Base-by-base conservation (phyloP, 2,329 filamentous ascomycete genomes). In the Hymenoscyphus scutula region DNA sequence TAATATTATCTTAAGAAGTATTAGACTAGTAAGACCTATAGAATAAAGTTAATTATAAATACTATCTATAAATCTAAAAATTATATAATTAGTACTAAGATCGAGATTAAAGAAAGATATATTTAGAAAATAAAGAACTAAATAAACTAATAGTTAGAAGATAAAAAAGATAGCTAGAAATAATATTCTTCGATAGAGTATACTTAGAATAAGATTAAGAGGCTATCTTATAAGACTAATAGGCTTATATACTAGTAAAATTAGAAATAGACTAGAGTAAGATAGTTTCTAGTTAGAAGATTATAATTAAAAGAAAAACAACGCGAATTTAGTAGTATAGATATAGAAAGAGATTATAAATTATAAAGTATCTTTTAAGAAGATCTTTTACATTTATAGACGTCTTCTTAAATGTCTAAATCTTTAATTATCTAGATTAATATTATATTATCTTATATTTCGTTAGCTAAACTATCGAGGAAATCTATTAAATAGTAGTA, bases 1-100 rank as follows among this genome's bases (percentile, higher is more conserved):
- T 86, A 93, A 77, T 92, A 96, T 75, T 98, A 94, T 83, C 89
- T 90, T 77, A 92, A 92, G 78, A 94, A 97, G 77, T 95, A 96
- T 80, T 90, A 93, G 68, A 96, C 91, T 69, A 94, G 94, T 72
- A 93, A 98, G 82, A 97, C 94, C 45, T 98, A 94, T 78, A 93
- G 94, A 65, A 89, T 97, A 79, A 96, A 92, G 79, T 85, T 97
- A 67, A 88, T 97, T 74, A 92, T 89, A 80, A 80, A 86, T 70
- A 93, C 91, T 27, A 82, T 85, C 67, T 80, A 81, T 63, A 81
- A 89, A 59, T 70, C 76, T 53, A 70, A 70, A 19, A 84, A 86
- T 71, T 98, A 93, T 82, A 91, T 89, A 75, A 82, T 92, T 66
- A 97, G 94, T 79, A 88, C 92, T 73, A 92, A 95, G 78, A 92